Base-by-base conservation (phyloP, 495 filamentous ascomycete species). In the Daldinia loculata region DNA sequence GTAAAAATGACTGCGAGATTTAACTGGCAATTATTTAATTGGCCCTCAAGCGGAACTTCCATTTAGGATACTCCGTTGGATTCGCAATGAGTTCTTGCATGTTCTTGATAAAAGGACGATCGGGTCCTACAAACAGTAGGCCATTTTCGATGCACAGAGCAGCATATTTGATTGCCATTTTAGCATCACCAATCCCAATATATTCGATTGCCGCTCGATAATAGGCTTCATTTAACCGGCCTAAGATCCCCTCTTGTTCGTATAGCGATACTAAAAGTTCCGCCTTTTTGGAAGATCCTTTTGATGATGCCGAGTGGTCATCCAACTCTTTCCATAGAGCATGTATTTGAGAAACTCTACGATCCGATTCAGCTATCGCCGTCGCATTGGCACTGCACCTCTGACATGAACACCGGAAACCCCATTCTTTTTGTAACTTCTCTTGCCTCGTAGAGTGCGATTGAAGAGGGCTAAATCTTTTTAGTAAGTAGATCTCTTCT, bases 131-230 rank as follows among this genome's bases (percentile, higher is more conserved):
- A 43, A 77, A 63, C 11, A 75, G 14, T 24, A 74, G 43, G 27
- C 77, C 78, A 56, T 69, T 74, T 41, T 82, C 78, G 36, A 79
- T 56, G 24, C 74, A 78, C 34, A 80, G n/a, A 1, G 38, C 22
- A 30, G 80, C 81, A 63, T 78, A 80, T 68, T 77, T 77, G 43
- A 62, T 72, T 11, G 80, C 81, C 56, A 68, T 78, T 75, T 76
- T 77, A 7, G 73, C 63, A 24, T 83, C 77, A 2, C 81, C 81
- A 1, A 68, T 61, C 5, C 75, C 80, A 50, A 77, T 81, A 39
- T 76, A 81, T 70, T 82, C 81, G 19, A 79, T 63, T 26, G 80
- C 81, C 34, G 80, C 79, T 14, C 77, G 66, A 8, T 75, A 65
- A 57, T 81, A 81, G 5, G 77, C 80, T 64, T 83, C 78, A 60